phyloP scores from a whole-genome alignment of 768 basidiomycete genomes.

The Aureoboletus auriporus region DNA sequence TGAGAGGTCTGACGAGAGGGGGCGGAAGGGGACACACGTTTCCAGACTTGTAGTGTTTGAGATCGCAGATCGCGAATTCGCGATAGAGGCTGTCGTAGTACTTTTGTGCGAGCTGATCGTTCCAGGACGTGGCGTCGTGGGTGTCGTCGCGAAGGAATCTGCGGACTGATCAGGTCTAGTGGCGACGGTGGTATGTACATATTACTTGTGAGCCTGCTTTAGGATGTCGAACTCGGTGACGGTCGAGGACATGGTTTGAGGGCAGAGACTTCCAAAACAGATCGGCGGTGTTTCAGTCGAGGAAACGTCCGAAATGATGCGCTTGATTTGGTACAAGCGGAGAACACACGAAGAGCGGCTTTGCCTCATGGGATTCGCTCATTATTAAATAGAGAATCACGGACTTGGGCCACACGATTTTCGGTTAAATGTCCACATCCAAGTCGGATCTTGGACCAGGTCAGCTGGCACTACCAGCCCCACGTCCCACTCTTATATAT shows the following conservation, averaged over 20 bases:
- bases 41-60: conserved; percentile 94
- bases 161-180: neutral
- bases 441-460: neutral
- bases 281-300: conserved; percentile 7
- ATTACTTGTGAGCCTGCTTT: conserved; percentile 62
- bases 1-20: neutral
- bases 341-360: too few species aligned
- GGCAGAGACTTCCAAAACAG: neutral
- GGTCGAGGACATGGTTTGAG: neutral
- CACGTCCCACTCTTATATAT: conserved; percentile 7
- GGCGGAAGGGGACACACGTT: conserved; percentile 48
- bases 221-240: conserved; percentile 71
- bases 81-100: conserved; percentile 88
- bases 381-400: neutral
- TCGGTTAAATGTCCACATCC: neutral
- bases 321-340: too few species aligned
- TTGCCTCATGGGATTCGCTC: conserved; percentile 19
- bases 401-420: neutral
- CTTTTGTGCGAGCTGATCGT: conserved; percentile 81
- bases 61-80: conserved; percentile 88
- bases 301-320: too few species aligned
- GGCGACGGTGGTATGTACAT: too few species aligned
- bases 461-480: too few species aligned
- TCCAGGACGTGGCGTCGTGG: conserved; percentile 47
- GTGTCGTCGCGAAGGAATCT: conserved; percentile 73